These are phyloP conservation scores for Argentina anserina DNA, from an alignment of 306 rosid genomes.

Conservation along the genomic window DNA sequence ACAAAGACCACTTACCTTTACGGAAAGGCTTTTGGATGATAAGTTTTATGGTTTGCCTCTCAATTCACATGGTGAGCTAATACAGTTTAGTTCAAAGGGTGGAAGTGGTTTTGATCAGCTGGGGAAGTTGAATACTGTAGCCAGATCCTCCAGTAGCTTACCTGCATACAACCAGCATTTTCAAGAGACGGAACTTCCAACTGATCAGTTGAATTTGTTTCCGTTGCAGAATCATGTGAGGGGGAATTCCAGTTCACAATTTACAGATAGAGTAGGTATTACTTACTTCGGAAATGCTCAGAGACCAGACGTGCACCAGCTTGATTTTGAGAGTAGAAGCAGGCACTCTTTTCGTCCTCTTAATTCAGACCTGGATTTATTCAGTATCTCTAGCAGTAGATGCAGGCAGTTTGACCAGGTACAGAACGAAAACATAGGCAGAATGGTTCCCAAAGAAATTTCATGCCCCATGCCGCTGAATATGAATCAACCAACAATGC, in stretches of 20 bases:
- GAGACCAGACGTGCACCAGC: slow-evolving; percentile 44
- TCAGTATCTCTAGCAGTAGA: slow-evolving; percentile 38
- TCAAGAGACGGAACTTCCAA: slow-evolving; percentile 44
- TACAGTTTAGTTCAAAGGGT: slow-evolving; percentile 62
- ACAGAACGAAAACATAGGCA: slow-evolving; percentile 38
- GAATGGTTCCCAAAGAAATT: slow-evolving; percentile 37
- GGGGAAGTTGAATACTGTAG: slow-evolving; percentile 35
- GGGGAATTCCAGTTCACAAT: slow-evolving; percentile 28
- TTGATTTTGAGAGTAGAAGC: slow-evolving; percentile 40
- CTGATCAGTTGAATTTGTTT: slow-evolving; percentile 41
- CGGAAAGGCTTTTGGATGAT: slow-evolving; percentile 39
- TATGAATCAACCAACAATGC: slow-evolving; percentile 78
- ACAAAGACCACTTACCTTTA: slow-evolving; percentile 35
- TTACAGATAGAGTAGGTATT: slow-evolving; percentile 57
- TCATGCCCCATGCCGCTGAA: slow-evolving; percentile 35
- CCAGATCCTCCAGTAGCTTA: slow-evolving; percentile 41
- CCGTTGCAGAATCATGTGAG: slow-evolving; percentile 33
- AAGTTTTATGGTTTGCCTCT: slow-evolving; percentile 76
- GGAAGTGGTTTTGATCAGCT: slow-evolving; percentile 36
- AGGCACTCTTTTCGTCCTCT: slow-evolving; percentile 34
- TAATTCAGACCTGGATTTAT: slow-evolving; percentile 37
- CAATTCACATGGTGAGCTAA: slow-evolving; percentile 87
- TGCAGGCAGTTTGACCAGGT: slow-evolving; percentile 37
- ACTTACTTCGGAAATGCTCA: slow-evolving; percentile 41
- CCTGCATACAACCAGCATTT: slow-evolving; percentile 41